phyloP scores from a whole-genome alignment of 2,329 filamentous ascomycete species.

The Acrodontium crateriforme region DNA sequence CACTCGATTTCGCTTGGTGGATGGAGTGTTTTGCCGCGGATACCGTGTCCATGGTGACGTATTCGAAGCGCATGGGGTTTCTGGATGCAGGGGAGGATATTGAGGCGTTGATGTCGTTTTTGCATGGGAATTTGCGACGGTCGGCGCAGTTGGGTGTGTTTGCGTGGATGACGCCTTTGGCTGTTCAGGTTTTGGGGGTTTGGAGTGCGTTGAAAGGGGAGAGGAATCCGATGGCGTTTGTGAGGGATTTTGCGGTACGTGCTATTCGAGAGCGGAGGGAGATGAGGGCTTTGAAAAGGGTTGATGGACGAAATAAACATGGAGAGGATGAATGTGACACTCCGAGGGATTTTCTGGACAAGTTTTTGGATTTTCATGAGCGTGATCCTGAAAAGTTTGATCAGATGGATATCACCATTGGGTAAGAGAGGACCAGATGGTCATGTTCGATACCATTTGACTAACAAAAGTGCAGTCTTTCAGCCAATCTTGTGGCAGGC shows the following conservation, averaged over 20 bases:
- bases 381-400: constrained; percentile 21
- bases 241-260: constrained; percentile 16
- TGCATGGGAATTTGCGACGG: constrained; percentile 5
- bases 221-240: constrained; percentile 19
- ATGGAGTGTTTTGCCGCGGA: constrained; percentile 4
- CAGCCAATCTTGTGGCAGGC: constrained; percentile 16
- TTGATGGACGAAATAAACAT: background rate
- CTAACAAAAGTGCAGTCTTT: no score
- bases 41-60: constrained; percentile 10
- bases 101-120: constrained; percentile 3
- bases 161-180: constrained; percentile 2
- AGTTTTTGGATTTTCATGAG: constrained; percentile 20
- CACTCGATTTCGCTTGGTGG: constrained; percentile 1
- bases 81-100: constrained; percentile 6
- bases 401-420: constrained; percentile 20
- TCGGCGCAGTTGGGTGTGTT: constrained; percentile 4
- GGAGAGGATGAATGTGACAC: constrained; percentile 8
- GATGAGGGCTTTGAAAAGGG: constrained; percentile 2
- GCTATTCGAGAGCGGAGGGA: background rate
- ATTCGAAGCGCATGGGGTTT: constrained; percentile 2
- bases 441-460: no score
- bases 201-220: constrained; percentile 17
- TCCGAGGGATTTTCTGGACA: constrained; percentile 22
- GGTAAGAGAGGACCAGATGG: no score
- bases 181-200: constrained; percentile 14